Evolutionary conservation across 2,329 filamentous ascomycete species (phyloP).

Genomic region (Cladosporium sphaerospermum): DNA sequence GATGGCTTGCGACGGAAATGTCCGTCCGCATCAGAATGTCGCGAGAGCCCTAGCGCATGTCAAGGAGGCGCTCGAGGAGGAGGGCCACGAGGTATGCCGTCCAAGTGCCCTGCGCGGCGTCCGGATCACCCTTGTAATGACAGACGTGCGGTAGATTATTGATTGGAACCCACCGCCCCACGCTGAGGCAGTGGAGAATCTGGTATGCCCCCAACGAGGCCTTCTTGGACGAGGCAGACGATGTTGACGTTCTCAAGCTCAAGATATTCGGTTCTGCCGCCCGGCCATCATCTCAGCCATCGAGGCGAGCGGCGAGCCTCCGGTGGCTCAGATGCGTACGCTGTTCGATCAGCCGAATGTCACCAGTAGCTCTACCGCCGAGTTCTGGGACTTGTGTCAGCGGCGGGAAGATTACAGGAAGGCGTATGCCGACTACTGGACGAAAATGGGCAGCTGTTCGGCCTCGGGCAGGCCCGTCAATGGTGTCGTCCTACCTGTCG

Average conservation of each 20-base stretch:
- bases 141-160: conserved; percentile 9
- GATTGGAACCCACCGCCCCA: conserved; percentile 20
- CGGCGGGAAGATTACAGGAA: conserved; percentile 12
- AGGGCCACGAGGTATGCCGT: conserved; percentile 14
- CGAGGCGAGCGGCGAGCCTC: conserved; percentile 19
- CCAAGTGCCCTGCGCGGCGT: conserved; percentile 1
- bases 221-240: neutral
- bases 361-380: conserved; percentile 6
- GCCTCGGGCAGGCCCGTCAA: conserved; percentile 14
- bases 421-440: conserved; percentile 18
- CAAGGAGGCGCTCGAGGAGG: conserved; percentile 11
- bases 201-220: conserved; percentile 12
- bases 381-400: conserved; percentile 19
- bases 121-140: neutral
- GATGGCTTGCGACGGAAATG: conserved; percentile 13
- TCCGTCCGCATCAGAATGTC: conserved; percentile 15
- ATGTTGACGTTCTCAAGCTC: conserved; percentile 6
- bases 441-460: conserved; percentile 7
- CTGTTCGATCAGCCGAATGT: conserved; percentile 15
- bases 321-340: conserved; percentile 14
- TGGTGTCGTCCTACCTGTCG: conserved; percentile 19
- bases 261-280: conserved; percentile 18
- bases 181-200: conserved; percentile 13
- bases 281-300: conserved; percentile 14
- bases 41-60: conserved; percentile 10